Conservation (phyloP, 2,329 filamentous ascomycete species). For the Microsporum audouinii region DNA sequence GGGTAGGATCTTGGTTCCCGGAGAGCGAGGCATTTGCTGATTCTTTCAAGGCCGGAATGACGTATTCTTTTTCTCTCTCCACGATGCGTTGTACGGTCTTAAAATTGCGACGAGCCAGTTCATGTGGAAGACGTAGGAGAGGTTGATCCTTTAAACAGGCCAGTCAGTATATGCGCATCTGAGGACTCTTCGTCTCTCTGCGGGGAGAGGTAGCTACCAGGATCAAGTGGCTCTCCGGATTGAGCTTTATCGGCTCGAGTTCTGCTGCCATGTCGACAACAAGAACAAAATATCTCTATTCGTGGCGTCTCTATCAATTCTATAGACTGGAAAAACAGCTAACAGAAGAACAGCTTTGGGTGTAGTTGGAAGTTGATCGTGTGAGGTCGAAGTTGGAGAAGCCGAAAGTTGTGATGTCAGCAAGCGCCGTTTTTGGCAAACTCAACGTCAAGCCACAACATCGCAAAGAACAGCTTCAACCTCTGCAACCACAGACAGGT, state of each 20-base stretch:
- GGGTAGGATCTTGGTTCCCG: conserved; percentile 50
- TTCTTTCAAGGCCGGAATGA: conserved; percentile 40
- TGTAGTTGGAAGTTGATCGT: background rate
- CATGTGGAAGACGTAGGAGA: conserved; percentile 81
- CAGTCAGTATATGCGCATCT: background rate
- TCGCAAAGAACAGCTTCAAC: no score
- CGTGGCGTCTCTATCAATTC: background rate
- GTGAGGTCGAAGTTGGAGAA: background rate
- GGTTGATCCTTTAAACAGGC: conserved; percentile 62
- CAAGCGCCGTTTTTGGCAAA: background rate
- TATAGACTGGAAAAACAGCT: background rate
- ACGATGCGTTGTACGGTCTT: conserved; percentile 52
- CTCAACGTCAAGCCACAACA: no score
- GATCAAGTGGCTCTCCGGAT: conserved; percentile 40
- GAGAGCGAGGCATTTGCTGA: conserved; percentile 53
- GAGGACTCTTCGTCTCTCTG: background rate
- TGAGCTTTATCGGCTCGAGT: conserved; percentile 38
- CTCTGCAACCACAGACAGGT: no score
- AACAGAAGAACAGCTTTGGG: background rate
- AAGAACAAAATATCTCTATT: background rate
- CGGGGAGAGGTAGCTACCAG: conserved; percentile 27
- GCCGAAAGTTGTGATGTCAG: background rate
- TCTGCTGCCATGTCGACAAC: conserved; percentile 30
- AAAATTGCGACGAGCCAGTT: conserved; percentile 88
- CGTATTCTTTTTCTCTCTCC: conserved; percentile 38